These are phyloP conservation scores for Pythium graminicola DNA, from an alignment of 352 stramenopile genomes.

Conservation along the genomic window DNA sequence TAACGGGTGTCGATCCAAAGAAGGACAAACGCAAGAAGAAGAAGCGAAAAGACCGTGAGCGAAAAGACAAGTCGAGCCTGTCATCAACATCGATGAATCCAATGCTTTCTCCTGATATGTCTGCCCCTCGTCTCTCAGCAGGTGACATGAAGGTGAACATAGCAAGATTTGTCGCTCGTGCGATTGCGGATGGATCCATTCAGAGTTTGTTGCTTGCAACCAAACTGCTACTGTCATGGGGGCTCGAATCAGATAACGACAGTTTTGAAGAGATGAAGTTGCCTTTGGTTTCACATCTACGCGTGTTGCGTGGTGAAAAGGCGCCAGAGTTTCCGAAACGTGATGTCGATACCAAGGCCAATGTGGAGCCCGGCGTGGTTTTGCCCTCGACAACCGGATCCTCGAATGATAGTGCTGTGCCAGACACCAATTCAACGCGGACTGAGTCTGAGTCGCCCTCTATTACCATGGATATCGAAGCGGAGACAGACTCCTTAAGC, in stretches of 20 bases:
- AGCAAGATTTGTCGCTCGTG: constrained; percentile 65
- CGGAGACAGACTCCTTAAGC: constrained; percentile 52
- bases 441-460: constrained; percentile 25
- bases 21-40: constrained; percentile 84
- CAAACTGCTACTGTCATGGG: constrained; percentile 58
- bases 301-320: constrained; percentile 64
- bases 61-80: constrained; percentile 49
- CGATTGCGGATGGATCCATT: constrained; percentile 67
- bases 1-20: constrained; percentile 69
- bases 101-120: constrained; percentile 73
- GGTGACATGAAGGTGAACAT: constrained; percentile 63
- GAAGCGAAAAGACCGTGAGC: constrained; percentile 75
- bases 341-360: constrained; percentile 3
- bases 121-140: constrained; percentile 37
- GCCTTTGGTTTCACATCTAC: constrained; percentile 58
- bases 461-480: constrained; percentile 63
- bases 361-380: no score
- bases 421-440: not conserved
- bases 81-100: constrained; percentile 26
- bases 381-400: not conserved
- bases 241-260: constrained; percentile 25
- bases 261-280: constrained; percentile 28
- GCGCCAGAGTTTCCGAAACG: constrained; percentile 39
- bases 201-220: constrained; percentile 66
- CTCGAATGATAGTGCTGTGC: not conserved